Evolutionary conservation across 495 filamentous ascomycete genomes (phyloP), one percentile per base, ranked within the genome.

Genomic region (Haplographium delicatum): DNA sequence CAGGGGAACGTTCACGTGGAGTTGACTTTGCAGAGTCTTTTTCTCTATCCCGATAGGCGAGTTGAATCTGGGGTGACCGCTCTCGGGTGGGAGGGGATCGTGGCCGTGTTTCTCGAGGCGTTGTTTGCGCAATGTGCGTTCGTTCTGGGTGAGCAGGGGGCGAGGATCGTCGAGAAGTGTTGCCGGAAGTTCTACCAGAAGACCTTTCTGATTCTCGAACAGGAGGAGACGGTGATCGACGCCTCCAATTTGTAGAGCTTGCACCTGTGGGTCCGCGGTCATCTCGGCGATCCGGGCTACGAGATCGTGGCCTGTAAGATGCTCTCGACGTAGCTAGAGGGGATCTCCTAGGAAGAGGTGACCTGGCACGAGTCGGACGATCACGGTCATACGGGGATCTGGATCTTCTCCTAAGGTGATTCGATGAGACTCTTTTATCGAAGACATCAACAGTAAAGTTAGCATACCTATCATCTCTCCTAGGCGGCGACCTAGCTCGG

Each of bases 141-240:
- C 55, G 35, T 3, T 53, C 50, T 23, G 52, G 50, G 39, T 59
- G 60, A 26, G 52, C 30, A 19, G 50, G 59, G 13, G 60, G 60
- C 1, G 60, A 62, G n/a, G 60, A 62, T 23, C 56, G 56, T 26
- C 60, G 57, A 41, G 60, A 63, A 11, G 44, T 60, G 27, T 39
- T 59, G 20, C 42, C 47, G 10, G 60, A 63, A 20, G 57, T 60
- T 47, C 57, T 50, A 37, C 35, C 54, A 26, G 60, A 63, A 39
- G 58, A 50, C 25, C 45, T 43, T 9, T 48, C 55, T 9, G 56
- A 58, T 23, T 55, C 58, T 20, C 50, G 59, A 44, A 31, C 5
- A 6, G 44, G 19, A 26, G 57, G 60, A 5, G 60, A 60, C 27
- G 57, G 51, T 44, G 53, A 52, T 6, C 57, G 53, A 7, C 54